Base-by-base conservation (phyloP, 2,329 filamentous ascomycete genomes). In the Nannizziopsis arthrosporioides region DNA sequence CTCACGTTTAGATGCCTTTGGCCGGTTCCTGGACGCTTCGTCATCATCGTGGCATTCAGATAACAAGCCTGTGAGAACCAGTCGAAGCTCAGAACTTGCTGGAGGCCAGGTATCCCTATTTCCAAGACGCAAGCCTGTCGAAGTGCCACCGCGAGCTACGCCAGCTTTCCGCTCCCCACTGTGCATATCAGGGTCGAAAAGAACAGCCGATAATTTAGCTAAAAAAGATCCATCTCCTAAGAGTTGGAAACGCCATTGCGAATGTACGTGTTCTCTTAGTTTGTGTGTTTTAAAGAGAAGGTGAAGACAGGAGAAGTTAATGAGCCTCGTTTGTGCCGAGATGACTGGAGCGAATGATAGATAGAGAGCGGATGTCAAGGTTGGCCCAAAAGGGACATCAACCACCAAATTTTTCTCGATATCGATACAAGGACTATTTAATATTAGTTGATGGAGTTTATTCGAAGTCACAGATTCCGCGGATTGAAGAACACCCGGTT, bases 81-180 rank as follows among this genome's bases (percentile, higher is more conserved):
- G 73, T 8, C 88, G 80, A n/a, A 98, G 69, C 63, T 96, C 92
- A 0, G 89, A 95, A 63, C 85, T 93, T 18, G 88, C 88, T 3
- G 92, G 92, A 19, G 92, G 92, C 92, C 92, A 96, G 30, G 75
- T 85, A 48, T 85, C 80, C 57, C 87, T 78, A 1, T 78, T 79
- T n/a, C 84, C 84, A 0, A 96, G 72, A 36, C 88, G 82, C 36
- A 96, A 72, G 1, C 92, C 90, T 73, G 94, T 90, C 11, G 78
- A 70, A 50, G 81, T 77, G 42, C 85, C 82, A 40, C 77, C 77
- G 7, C 81, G 76, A 39, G 84, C 78, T 30, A 82, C 73, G 2
- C 86, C 85, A 14, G 77, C 70, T 43, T 78, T 77, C 38, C 84
- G 75, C 61, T 94, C 86, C 2, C 87, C 84, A 19, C 82, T 84